Percentiles rank a stretch among this genome's conserved stretches.
phyloP scores from a whole-genome alignment of 2,329 filamentous ascomycete species.

The Neurospora sp. region DNA sequence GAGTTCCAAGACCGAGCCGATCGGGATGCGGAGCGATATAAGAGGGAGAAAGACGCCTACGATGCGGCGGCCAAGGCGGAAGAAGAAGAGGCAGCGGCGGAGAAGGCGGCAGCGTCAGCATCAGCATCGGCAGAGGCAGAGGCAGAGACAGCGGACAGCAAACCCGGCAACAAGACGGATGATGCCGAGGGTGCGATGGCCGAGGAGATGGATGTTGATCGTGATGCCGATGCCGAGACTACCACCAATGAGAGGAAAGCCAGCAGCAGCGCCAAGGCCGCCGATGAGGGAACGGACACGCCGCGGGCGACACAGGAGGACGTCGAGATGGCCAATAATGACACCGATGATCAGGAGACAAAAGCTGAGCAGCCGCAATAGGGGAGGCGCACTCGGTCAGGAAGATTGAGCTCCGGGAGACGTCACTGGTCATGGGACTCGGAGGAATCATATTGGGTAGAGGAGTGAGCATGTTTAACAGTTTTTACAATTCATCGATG shows the following conservation, averaged over 20 bases:
- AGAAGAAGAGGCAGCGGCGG: background rate
- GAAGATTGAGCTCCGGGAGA: background rate
- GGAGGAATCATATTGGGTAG: background rate
- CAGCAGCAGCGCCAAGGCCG: background rate
- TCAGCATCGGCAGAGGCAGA: background rate
- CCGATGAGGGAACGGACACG: conserved; percentile 7
- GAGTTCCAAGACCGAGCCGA: conserved; percentile 36
- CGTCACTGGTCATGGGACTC: background rate
- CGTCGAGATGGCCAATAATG: conserved; percentile 39
- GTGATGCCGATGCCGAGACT: conserved; percentile 2
- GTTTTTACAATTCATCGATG: background rate
- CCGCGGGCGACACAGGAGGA: conserved; percentile 29
- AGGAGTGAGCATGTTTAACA: background rate
- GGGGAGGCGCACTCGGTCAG: background rate
- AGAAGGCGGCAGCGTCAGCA: background rate
- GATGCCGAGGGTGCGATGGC: background rate
- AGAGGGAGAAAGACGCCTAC: conserved; percentile 32
- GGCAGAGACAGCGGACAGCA: background rate
- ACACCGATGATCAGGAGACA: conserved; percentile 24
- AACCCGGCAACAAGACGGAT: conserved; percentile 5
- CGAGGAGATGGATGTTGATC: background rate
- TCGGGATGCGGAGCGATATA: conserved; percentile 29
- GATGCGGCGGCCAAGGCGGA: conserved; percentile 14
- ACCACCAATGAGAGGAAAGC: conserved; percentile 4
- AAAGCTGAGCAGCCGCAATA: conserved; percentile 15